Conservation (phyloP, 2,329 filamentous ascomycete species). For the Emergomyces orientalis region DNA sequence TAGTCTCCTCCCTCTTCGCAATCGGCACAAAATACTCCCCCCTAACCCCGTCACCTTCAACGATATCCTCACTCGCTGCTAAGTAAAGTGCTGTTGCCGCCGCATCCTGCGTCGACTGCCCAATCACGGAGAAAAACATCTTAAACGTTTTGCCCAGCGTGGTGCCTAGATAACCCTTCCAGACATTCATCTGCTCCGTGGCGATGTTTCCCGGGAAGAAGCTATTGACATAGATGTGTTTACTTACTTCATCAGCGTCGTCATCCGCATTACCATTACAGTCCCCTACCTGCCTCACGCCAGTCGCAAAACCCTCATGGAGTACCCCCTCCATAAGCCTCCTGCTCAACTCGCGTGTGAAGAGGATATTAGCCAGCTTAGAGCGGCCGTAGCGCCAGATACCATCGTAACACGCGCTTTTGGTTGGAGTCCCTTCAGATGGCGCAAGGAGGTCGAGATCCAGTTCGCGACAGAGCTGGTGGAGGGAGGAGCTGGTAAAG, state of each 20-base stretch:
- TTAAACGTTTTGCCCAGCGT: conserved; percentile 19
- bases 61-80: conserved; percentile 21
- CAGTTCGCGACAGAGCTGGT: conserved; percentile 21
- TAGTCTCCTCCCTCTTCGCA: conserved; percentile 22
- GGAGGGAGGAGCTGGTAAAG: conserved; percentile 31
- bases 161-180: conserved; percentile 22
- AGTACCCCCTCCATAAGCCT: conserved; percentile 14
- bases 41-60: conserved; percentile 14
- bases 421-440: conserved; percentile 18
- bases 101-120: conserved; percentile 23
- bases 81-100: conserved; percentile 27
- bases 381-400: conserved; percentile 27
- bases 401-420: conserved; percentile 19
- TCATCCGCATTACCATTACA: not conserved
- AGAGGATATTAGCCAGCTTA: conserved; percentile 29
- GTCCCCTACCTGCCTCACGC: too few species aligned
- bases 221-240: conserved; percentile 24
- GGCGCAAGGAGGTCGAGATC: conserved; percentile 22
- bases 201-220: conserved; percentile 28
- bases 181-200: conserved; percentile 25
- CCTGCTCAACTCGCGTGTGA: conserved; percentile 23
- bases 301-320: not conserved
- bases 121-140: conserved; percentile 17
- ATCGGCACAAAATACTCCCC: conserved; percentile 34
- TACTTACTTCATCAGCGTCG: conserved; percentile 13